phyloP scores from a whole-genome alignment of 495 filamentous ascomycete species.

The Tetracladium marchalianum region DNA sequence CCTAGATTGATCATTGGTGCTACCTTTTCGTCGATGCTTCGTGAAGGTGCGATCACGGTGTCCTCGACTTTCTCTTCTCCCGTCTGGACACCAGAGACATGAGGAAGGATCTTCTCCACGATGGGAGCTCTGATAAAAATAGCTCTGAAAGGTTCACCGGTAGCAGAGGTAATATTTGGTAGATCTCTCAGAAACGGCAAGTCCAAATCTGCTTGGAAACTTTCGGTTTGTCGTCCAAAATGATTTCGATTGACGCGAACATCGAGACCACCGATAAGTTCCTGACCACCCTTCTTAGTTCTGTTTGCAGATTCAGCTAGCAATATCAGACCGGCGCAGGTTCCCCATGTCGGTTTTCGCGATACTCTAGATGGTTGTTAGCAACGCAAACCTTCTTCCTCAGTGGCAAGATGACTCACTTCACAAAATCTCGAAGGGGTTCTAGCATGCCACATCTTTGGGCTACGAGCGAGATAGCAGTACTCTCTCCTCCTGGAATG shows the following conservation, averaged over 20 bases:
- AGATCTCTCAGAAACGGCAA: slow-evolving; percentile 55
- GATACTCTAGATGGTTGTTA: slow-evolving; percentile 32
- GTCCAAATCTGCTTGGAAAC: slow-evolving; percentile 70
- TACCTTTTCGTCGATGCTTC: slow-evolving; percentile 15
- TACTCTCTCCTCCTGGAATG: slow-evolving; percentile 91
- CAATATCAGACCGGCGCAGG: slow-evolving; percentile 89
- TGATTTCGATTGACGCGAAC: slow-evolving; percentile 92
- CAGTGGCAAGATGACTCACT: slow-evolving; percentile 43
- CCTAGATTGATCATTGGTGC: slow-evolving; percentile 14
- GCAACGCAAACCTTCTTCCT: background rate
- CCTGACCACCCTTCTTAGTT: slow-evolving; percentile 85
- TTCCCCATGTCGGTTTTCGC: slow-evolving; percentile 87
- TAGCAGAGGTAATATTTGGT: slow-evolving; percentile 22
- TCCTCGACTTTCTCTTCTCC: slow-evolving; percentile 41
- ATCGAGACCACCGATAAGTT: slow-evolving; percentile 85
- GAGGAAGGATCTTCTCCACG: slow-evolving; percentile 70
- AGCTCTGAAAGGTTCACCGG: slow-evolving; percentile 51
- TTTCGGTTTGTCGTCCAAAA: slow-evolving; percentile 90
- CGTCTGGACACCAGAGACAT: slow-evolving; percentile 38
- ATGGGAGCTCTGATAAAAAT: slow-evolving; percentile 94
- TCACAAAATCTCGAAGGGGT: slow-evolving; percentile 84
- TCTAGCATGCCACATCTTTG: slow-evolving; percentile 70
- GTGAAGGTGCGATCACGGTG: slow-evolving; percentile 60
- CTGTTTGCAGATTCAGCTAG: slow-evolving; percentile 81
- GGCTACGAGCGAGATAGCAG: slow-evolving; percentile 84